phyloP scores from a whole-genome alignment of 176 grass and related monocot genomes.

The Cocos nucifera region DNA sequence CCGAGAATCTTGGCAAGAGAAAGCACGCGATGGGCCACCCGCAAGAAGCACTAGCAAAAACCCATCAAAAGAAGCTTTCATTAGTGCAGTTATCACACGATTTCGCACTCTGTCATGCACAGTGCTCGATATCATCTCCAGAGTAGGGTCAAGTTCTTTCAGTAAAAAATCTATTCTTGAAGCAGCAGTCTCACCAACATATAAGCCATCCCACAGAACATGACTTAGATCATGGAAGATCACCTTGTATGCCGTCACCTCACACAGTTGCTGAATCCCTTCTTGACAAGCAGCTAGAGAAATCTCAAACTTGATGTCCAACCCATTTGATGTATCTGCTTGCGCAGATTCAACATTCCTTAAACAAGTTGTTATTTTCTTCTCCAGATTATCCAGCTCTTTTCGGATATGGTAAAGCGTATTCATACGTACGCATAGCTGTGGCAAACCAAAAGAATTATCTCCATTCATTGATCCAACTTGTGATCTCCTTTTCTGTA shows the following conservation, averaged over 20 bases:
- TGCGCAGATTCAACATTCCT: conserved; percentile 91
- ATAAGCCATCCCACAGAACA: conserved; percentile 74
- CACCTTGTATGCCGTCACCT: conserved; percentile 87
- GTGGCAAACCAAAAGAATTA: conserved; percentile 55
- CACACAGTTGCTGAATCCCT: conserved; percentile 74
- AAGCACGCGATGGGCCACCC: conserved; percentile 72
- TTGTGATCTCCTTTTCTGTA: conserved; percentile 55
- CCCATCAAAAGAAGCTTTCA: conserved; percentile 91
- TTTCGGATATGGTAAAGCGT: conserved; percentile 63
- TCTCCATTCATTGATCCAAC: conserved; percentile 55
- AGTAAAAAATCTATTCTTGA: conserved; percentile 61
- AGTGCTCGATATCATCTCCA: conserved; percentile 71
- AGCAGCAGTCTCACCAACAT: conserved; percentile 50
- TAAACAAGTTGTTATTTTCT: conserved; percentile 91
- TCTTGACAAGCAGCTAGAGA: conserved; percentile 74
- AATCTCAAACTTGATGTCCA: conserved; percentile 84
- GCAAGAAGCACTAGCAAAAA: conserved; percentile 92
- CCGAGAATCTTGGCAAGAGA: conserved; percentile 53
- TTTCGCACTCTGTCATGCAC: conserved; percentile 87
- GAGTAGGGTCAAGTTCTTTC: conserved; percentile 71
- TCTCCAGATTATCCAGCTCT: conserved; percentile 84
- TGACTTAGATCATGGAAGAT: conserved; percentile 73
- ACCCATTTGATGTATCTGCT: conserved; percentile 67
- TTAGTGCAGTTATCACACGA: conserved; percentile 74
- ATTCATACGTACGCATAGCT: conserved; percentile 88